Evolutionary conservation across 305 asterid genomes (phyloP), one percentile per base, ranked within the genome.

Genomic region (Plantago coronopus): DNA sequence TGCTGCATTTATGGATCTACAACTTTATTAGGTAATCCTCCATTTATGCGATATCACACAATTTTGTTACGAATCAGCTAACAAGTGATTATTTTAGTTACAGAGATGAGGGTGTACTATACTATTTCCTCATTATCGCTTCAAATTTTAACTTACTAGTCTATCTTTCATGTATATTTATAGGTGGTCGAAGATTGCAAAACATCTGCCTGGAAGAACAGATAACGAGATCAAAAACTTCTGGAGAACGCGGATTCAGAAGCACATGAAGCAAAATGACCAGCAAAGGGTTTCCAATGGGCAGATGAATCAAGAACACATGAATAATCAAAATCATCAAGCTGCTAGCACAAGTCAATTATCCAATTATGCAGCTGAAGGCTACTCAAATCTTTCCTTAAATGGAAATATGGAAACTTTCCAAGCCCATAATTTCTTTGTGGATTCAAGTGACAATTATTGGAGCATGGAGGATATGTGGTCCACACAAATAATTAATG

Each of bases 121-220:
- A n/a, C n/a, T n/a, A n/a, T n/a, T n/a, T n/a, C n/a, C n/a, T n/a
- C n/a, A n/a, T n/a, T n/a, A n/a, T n/a, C n/a, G n/a, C n/a, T n/a
- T n/a, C n/a, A n/a, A n/a, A n/a, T n/a, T n/a, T n/a, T n/a, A n/a
- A n/a, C n/a, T n/a, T n/a, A n/a, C n/a, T n/a, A 47, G 15, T 48
- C 19, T 7, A 48, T 7, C 54, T 5, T 17, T 15, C 5, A 20
- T 46, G 2, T 20, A 48, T 19, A 5, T 18, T 0, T 8, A 15
- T 19, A 90, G 98, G 84, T 91, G 98, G 98, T 88, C 98, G 6
- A 88, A 91, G 75, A 91, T 91, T 7, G 98, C 96, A 0, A 91
- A 88, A 57, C 94, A 91, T 66, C 61, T 85, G 20, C 98, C 95
- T 0, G 97, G 96, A 71, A 83, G 98, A 70, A 91, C 95, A 0